These are phyloP conservation scores for Kandelia obovata DNA, from an alignment of 345 rosid genomes.

Conservation along the genomic window DNA sequence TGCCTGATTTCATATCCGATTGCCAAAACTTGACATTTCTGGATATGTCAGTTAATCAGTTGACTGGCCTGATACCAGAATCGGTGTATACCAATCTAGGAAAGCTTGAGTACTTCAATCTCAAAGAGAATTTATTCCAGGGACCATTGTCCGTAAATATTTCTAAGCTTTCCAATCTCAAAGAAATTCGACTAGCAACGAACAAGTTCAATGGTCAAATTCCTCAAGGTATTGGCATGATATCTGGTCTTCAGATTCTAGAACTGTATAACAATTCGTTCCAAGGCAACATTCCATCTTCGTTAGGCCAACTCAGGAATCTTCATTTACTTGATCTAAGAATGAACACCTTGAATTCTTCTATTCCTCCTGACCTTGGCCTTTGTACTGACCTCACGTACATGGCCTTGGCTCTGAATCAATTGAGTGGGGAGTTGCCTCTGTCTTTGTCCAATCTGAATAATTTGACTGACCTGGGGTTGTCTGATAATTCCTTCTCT, in stretches of 20 bases:
- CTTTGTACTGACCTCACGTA: conserved; percentile 47
- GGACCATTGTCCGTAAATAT: conserved; percentile 43
- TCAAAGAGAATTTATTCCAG: conserved; percentile 33
- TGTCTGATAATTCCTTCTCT: conserved; percentile 36
- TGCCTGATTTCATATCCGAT: conserved; percentile 45
- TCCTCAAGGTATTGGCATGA: conserved; percentile 38
- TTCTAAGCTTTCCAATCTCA: conserved; percentile 52
- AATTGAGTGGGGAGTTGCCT: conserved; percentile 50
- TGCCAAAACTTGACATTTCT: conserved; percentile 49
- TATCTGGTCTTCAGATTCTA: conserved; percentile 37
- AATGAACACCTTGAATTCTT: conserved; percentile 38
- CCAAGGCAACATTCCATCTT: conserved; percentile 49
- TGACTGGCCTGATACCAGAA: conserved; percentile 48
- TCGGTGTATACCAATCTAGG: conserved; percentile 36
- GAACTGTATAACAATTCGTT: conserved; percentile 43
- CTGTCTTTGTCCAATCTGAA: conserved; percentile 45
- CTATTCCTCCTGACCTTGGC: conserved; percentile 57
- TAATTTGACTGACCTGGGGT: conserved; percentile 31
- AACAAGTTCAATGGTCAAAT: conserved; percentile 43
- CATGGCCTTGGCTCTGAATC: conserved; percentile 50
- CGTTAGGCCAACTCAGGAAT: conserved; percentile 47
- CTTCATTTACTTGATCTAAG: conserved; percentile 40
- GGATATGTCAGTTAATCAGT: conserved; percentile 45
- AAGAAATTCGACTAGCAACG: conserved; percentile 26
- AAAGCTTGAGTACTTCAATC: conserved; percentile 42